These are phyloP conservation scores for Neospora caninum DNA, from an alignment of 169 alveolate species.

Conservation along the genomic window DNA sequence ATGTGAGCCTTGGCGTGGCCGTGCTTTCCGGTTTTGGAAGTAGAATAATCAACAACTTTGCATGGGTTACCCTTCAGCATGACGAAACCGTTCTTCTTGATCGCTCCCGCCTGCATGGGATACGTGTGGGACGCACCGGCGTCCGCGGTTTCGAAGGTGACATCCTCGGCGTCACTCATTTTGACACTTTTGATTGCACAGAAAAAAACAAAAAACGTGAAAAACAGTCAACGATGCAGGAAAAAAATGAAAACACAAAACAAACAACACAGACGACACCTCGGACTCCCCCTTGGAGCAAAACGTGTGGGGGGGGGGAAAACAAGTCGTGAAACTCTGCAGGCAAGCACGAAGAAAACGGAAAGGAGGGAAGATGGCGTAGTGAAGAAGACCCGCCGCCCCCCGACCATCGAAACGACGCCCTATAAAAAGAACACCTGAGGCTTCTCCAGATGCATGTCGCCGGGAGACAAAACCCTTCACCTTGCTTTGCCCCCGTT, in stretches of 20 bases:
- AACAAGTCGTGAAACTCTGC: background rate
- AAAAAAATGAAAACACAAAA: background rate
- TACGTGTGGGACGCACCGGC: conserved; percentile 97
- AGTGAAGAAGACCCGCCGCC: background rate
- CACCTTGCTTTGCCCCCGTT: too few species aligned
- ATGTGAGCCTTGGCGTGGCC: conserved; percentile 99
- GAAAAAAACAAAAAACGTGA: background rate
- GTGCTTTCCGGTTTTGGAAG: conserved; percentile 98
- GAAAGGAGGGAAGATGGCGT: background rate
- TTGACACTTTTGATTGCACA: background rate
- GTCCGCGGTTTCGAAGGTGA: conserved; percentile 82
- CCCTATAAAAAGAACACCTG: background rate
- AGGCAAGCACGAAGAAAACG: background rate
- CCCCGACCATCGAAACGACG: background rate
- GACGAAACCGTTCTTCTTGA: conserved; percentile 95
- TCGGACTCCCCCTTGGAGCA: background rate
- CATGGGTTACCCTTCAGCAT: conserved; percentile 96
- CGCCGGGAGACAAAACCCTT: too few species aligned
- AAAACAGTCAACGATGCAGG: background rate
- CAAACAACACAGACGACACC: background rate
- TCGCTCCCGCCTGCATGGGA: conserved; percentile 96
- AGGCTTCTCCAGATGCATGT: too few species aligned
- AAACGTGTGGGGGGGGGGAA: conserved; percentile 28
- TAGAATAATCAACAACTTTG: conserved; percentile 85
- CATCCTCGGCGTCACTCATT: conserved; percentile 77